Conservation (phyloP, 306 rosid species). For the Lablab purpureus region DNA sequence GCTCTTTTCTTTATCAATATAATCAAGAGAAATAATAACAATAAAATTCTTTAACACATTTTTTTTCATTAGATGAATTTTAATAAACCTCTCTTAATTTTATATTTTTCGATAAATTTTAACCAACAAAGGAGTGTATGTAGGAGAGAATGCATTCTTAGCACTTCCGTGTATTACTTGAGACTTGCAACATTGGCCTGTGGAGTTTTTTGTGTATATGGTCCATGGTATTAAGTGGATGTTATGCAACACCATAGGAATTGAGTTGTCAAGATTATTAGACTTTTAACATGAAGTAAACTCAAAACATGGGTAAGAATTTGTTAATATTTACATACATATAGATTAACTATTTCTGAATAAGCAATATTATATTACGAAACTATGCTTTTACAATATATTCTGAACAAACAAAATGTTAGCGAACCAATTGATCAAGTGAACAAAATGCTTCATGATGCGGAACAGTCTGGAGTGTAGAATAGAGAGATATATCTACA, state of each 20-base stretch:
- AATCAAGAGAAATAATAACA: too few relatives aligned
- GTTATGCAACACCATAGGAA: not conserved
- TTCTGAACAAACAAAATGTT: slow-evolving; percentile 12
- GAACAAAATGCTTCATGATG: slow-evolving; percentile 33
- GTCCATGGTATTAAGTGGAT: not conserved
- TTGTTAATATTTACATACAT: not conserved
- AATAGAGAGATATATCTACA: slow-evolving; percentile 37
- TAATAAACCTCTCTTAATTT: too few relatives aligned
- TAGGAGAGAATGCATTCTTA: too few relatives aligned
- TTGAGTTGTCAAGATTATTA: not conserved
- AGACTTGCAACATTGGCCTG: not conserved
- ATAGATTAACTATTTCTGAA: slow-evolving; percentile 20
- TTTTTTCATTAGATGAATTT: too few relatives aligned
- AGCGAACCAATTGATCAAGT: slow-evolving; percentile 31
- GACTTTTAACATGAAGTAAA: slow-evolving; percentile 18
- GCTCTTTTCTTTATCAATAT: too few relatives aligned
- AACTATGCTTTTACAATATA: slow-evolving; percentile 26
- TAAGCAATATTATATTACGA: slow-evolving; percentile 12
- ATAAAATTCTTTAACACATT: too few relatives aligned
- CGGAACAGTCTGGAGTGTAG: not conserved
- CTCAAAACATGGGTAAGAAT: not conserved
- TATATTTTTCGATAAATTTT: too few relatives aligned
- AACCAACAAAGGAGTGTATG: too few relatives aligned
- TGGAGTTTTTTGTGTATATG: not conserved
- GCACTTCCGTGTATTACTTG: not conserved